Evolutionary conservation across 2,329 filamentous ascomycete species (phyloP).

Genomic region (Colletotrichum salicis): DNA sequence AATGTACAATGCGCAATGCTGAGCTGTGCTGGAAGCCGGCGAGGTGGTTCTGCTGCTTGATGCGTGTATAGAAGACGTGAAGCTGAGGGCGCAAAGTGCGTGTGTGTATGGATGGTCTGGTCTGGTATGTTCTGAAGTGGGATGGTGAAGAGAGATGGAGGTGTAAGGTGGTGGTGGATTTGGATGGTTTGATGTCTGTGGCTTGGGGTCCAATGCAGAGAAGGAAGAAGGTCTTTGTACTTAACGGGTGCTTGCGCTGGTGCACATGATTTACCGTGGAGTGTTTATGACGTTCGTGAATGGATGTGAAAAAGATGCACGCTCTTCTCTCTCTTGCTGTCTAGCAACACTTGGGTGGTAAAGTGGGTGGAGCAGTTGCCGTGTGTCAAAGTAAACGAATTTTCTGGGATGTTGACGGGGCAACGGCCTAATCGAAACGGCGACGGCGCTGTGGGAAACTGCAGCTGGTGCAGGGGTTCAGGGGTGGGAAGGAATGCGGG

Average conservation of each 20-base stretch:
- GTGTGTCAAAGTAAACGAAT: conserved; percentile 36
- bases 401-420: conserved; percentile 34
- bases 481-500: conserved; percentile 26
- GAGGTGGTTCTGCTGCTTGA: background rate
- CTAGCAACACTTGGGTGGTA: background rate
- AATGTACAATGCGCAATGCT: conserved; percentile 1
- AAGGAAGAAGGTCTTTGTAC: conserved; percentile 35
- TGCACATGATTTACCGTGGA: conserved; percentile 24
- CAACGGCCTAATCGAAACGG: conserved; percentile 32
- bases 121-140: background rate
- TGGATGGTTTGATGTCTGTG: conserved; percentile 14
- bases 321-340: background rate
- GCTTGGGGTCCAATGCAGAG: conserved; percentile 17
- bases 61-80: background rate
- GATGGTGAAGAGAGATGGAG: conserved; percentile 2
- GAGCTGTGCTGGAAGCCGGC: background rate
- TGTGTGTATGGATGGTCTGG: background rate
- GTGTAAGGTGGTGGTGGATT: background rate
- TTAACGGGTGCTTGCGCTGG: conserved; percentile 3
- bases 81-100: background rate
- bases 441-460: conserved; percentile 2
- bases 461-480: conserved; percentile 27
- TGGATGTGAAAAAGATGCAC: conserved; percentile 35
- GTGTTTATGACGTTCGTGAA: conserved; percentile 36
- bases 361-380: conserved; percentile 30